Conservation (phyloP, 495 filamentous ascomycete genomes). For the Cairneyella variabilis region DNA sequence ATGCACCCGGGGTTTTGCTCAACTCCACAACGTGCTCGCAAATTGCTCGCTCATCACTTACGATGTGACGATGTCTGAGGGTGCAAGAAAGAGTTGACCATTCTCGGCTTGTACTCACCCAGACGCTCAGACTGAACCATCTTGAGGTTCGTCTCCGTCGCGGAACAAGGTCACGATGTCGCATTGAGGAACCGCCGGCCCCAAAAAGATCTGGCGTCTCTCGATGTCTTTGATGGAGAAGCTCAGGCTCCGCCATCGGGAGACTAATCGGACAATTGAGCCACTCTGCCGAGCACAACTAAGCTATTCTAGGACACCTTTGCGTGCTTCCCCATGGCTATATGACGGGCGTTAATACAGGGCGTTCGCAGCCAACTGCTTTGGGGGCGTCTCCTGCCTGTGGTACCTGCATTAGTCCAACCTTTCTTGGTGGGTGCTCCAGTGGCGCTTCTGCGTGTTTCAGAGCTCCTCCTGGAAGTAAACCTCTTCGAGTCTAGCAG, state of each 20-base stretch:
- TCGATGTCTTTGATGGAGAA: not conserved
- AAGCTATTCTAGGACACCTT: not conserved
- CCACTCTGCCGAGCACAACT: not conserved
- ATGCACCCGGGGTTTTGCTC: too few species aligned
- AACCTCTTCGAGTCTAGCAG: not conserved
- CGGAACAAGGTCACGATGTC: not conserved
- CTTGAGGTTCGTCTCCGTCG: not conserved
- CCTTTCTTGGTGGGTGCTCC: not conserved
- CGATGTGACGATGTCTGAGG: not conserved
- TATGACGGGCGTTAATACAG: not conserved
- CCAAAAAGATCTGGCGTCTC: not conserved
- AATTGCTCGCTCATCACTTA: not conserved
- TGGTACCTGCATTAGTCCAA: not conserved
- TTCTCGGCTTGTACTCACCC: too few species aligned
- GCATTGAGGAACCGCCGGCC: constrained; percentile 8
- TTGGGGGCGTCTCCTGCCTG: not conserved
- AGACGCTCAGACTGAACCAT: not conserved
- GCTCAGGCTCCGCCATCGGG: not conserved
- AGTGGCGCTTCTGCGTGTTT: not conserved
- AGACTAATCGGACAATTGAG: constrained; percentile 1
- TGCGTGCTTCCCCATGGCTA: not conserved
- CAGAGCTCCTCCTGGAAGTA: not conserved
- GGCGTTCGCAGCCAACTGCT: not conserved
- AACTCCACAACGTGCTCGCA: not conserved
- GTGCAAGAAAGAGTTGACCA: not conserved